Evolutionary conservation across 345 rosid species (phyloP).

Genomic region (Gossypium stocksii): DNA sequence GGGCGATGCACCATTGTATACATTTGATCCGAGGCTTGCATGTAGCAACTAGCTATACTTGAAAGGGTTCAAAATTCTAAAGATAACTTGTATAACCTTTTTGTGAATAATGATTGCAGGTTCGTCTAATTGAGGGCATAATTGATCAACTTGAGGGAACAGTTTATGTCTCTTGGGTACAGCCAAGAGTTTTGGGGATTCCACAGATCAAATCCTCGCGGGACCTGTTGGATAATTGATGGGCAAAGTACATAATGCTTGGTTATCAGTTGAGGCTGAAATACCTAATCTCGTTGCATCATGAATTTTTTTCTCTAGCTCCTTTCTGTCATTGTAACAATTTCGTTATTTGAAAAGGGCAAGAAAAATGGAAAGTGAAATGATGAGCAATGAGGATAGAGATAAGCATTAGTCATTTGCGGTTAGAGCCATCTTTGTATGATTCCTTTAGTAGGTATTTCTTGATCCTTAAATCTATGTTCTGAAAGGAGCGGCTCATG

Average conservation of each 20-base stretch:
- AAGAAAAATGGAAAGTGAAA: background rate
- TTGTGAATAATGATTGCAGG: constrained; percentile 38
- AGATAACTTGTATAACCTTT: background rate
- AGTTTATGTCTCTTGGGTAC: constrained; percentile 96
- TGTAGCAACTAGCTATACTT: background rate
- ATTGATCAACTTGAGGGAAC: constrained; percentile 95
- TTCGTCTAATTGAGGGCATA: constrained; percentile 92
- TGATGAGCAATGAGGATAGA: too few species aligned
- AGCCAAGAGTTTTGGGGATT: constrained; percentile 95
- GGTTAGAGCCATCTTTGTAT: too few species aligned
- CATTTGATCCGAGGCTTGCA: background rate
- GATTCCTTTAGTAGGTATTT: too few species aligned
- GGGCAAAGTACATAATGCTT: constrained; percentile 76
- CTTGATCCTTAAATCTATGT: too few species aligned
- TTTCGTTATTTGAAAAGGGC: background rate
- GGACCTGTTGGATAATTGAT: constrained; percentile 75
- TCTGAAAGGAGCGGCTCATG: too few species aligned
- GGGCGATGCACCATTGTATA: background rate
- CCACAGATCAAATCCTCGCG: constrained; percentile 83
- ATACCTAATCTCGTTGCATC: constrained; percentile 92
- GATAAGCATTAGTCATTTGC: too few species aligned
- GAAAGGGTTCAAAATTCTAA: background rate
- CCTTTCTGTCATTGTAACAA: constrained; percentile 21
- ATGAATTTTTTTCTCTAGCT: constrained; percentile 26
- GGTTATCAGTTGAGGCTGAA: constrained; percentile 89